phyloP scores from a whole-genome alignment of 2,329 filamentous ascomycete species.

The Aspergillus sp. region DNA sequence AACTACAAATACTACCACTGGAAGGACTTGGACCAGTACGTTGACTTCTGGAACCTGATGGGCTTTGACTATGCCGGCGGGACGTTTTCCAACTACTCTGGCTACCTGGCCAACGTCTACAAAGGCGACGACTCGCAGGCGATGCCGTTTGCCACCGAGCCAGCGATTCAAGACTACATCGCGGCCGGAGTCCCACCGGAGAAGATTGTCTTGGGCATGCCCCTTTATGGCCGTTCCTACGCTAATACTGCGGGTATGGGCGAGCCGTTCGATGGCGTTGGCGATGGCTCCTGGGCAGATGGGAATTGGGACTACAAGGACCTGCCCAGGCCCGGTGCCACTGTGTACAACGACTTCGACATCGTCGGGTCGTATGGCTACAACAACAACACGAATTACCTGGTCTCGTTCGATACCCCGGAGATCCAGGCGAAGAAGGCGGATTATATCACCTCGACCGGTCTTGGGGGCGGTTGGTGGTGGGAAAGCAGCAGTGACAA shows the following conservation, averaged over 20 bases:
- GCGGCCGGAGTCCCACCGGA: slow-evolving; percentile 46
- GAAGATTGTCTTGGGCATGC: slow-evolving; percentile 86
- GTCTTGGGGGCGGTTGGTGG: slow-evolving; percentile 89
- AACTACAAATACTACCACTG: slow-evolving; percentile 37
- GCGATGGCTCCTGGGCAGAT: slow-evolving; percentile 66
- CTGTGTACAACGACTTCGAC: slow-evolving; percentile 54
- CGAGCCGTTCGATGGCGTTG: slow-evolving; percentile 60
- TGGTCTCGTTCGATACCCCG: slow-evolving; percentile 64
- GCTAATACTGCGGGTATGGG: slow-evolving; percentile 69
- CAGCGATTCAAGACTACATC: slow-evolving; percentile 63
- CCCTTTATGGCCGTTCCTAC: slow-evolving; percentile 86
- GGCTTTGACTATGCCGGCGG: slow-evolving; percentile 82
- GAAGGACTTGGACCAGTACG: slow-evolving; percentile 35
- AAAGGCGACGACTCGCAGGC: slow-evolving; percentile 50
- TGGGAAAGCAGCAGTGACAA: slow-evolving; percentile 83
- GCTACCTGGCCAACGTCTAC: slow-evolving; percentile 75
- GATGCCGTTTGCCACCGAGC: slow-evolving; percentile 69
- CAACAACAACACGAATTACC: slow-evolving; percentile 49
- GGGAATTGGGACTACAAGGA: slow-evolving; percentile 85
- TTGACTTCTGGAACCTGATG: slow-evolving; percentile 56
- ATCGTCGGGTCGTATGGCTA: slow-evolving; percentile 71
- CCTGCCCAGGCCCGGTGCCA: slow-evolving; percentile 59
- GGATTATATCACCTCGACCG: slow-evolving; percentile 55
- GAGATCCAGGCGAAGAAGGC: slow-evolving; percentile 60
- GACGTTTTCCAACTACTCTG: slow-evolving; percentile 55